Conservation (phyloP, 257 asterid genomes). For the Solanum arcanum region DNA sequence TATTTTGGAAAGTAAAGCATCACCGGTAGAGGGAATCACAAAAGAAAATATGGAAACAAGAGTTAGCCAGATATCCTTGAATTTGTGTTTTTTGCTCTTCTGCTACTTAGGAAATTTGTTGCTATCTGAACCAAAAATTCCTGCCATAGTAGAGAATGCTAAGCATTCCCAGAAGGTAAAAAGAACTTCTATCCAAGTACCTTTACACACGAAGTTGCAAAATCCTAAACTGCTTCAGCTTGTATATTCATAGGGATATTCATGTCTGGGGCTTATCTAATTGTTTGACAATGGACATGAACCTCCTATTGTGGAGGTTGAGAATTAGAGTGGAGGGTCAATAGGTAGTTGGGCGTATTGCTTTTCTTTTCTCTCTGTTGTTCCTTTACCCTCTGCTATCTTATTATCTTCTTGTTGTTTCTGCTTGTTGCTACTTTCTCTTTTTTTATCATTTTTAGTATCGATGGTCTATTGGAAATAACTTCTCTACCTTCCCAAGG, state of each 20-base stretch:
- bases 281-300: background rate
- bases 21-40: constrained; percentile 41
- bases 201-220: background rate
- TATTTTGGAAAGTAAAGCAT: constrained; percentile 38
- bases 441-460: background rate
- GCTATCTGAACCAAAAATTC: constrained; percentile 71
- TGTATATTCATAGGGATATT: too few relatives aligned
- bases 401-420: background rate
- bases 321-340: too few relatives aligned
- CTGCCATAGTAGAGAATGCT: constrained; percentile 60
- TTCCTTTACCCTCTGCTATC: background rate
- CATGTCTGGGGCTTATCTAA: background rate
- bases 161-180: constrained; percentile 64
- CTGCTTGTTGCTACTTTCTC: background rate
- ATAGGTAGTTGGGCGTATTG: too few relatives aligned
- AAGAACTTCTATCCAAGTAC: background rate
- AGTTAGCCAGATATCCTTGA: constrained; percentile 70
- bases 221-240: background rate
- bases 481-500: background rate
- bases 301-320: too few relatives aligned
- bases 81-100: constrained; percentile 1
- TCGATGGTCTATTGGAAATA: background rate
- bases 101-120: constrained; percentile 21
- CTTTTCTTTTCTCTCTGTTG: background rate
- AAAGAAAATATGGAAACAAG: constrained; percentile 54